These are phyloP conservation scores for Hymenoscyphus linearis DNA, from an alignment of 2,329 filamentous ascomycete species.

Conservation along the genomic window DNA sequence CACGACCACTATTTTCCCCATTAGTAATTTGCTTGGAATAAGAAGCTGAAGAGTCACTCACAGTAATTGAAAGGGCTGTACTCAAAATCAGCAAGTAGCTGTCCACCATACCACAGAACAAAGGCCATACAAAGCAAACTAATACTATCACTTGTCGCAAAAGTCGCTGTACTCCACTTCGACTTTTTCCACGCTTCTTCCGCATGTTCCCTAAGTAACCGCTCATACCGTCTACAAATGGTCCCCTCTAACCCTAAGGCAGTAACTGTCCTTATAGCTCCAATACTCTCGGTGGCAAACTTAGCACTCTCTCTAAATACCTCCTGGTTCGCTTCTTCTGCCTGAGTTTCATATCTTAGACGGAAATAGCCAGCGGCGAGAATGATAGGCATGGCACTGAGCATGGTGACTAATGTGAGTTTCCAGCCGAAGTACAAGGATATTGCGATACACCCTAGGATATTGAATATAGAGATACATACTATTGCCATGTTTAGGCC, in stretches of 20 bases:
- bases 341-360: conserved; percentile 45
- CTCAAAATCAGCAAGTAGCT: conserved; percentile 37
- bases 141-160: conserved; percentile 49
- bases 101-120: conserved; percentile 44
- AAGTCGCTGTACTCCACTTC: conserved; percentile 42
- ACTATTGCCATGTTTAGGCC: conserved; percentile 46
- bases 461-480: conserved; percentile 57
- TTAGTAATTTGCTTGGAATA: conserved; percentile 45
- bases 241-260: conserved; percentile 54
- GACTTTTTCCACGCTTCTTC: conserved; percentile 41
- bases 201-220: conserved; percentile 41
- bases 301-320: conserved; percentile 55
- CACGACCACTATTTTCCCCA: conserved; percentile 48
- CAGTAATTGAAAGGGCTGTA: conserved; percentile 28
- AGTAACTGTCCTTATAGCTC: conserved; percentile 55
- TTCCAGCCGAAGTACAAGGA: conserved; percentile 72
- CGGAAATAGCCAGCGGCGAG: conserved; percentile 42
- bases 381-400: conserved; percentile 47
- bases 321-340: conserved; percentile 49
- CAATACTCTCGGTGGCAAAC: conserved; percentile 56
- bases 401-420: conserved; percentile 60
- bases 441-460: conserved; percentile 59
- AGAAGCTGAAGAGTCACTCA: conserved; percentile 35
- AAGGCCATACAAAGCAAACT: conserved; percentile 54
- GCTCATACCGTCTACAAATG: conserved; percentile 45